Percentiles rank a stretch among this genome's conserved stretches.
These are phyloP conservation scores for Sphagnum contortum DNA, from an alignment of 225 moss, liverwort and hornwort species.

Conservation along the genomic window DNA sequence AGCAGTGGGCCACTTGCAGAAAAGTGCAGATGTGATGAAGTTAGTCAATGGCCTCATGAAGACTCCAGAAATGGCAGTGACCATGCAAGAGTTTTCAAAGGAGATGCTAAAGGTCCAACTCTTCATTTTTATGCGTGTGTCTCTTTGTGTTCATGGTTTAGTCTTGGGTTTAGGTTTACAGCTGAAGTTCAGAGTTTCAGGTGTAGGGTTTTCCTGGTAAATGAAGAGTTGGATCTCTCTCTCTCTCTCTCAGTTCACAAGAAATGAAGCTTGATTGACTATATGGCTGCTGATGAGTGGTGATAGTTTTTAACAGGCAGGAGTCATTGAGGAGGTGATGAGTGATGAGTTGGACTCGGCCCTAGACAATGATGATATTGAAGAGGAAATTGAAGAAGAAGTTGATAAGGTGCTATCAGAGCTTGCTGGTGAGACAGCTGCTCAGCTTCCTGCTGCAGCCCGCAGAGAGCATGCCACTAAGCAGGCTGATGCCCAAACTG, in stretches of 20 bases:
- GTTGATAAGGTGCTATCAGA: conserved; percentile 74
- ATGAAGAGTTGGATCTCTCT: too few relatives aligned
- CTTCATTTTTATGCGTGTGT: too few relatives aligned
- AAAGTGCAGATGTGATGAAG: conserved; percentile 95
- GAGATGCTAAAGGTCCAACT: conserved; percentile 90
- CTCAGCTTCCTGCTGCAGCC: conserved; percentile 74
- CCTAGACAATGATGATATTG: conserved; percentile 77
- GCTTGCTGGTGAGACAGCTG: conserved; percentile 80
- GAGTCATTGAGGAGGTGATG: conserved; percentile 88
- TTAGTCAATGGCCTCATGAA: conserved; percentile 91
- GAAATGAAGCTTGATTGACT: too few relatives aligned
- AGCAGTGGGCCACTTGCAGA: conserved; percentile 88
- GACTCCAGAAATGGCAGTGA: conserved; percentile 85
- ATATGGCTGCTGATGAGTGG: too few relatives aligned
- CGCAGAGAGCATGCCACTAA: conserved; percentile 43
- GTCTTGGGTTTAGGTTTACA: too few relatives aligned
- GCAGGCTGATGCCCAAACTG: conserved; percentile 11
- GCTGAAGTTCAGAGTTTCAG: too few relatives aligned
- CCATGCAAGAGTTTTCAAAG: conserved; percentile 89
- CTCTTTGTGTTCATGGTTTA: too few relatives aligned
- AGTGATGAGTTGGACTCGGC: conserved; percentile 69
- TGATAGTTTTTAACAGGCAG: conserved; percentile 34
- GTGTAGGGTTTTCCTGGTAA: too few relatives aligned
- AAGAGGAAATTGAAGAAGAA: conserved; percentile 82
- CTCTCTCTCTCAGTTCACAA: too few relatives aligned